phyloP scores from a whole-genome alignment of 768 basidiomycete genomes.

The Pseudohyphozyma bogoriensis region DNA sequence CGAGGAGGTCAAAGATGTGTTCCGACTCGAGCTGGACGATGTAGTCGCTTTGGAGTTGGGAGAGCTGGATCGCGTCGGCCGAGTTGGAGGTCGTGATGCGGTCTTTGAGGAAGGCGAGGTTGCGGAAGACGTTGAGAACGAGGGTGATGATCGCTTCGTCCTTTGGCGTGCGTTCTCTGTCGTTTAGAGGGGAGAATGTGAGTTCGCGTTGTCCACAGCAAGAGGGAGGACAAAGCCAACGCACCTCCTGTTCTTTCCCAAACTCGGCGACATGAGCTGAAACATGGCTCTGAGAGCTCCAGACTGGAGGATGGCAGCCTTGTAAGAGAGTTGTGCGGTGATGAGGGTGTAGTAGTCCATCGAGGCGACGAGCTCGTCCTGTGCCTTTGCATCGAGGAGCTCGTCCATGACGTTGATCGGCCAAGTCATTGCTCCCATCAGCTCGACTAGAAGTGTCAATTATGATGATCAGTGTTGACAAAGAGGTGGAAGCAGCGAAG shows the following conservation, averaged over 20 bases:
- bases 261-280: conserved; percentile 62
- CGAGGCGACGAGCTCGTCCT: conserved; percentile 45
- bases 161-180: conserved; percentile 56
- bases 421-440: conserved; percentile 98
- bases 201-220: not conserved
- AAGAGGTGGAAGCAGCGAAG: not conserved
- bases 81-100: conserved; percentile 60
- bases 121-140: conserved; percentile 77
- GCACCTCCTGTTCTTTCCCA: conserved; percentile 54
- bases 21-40: conserved; percentile 61
- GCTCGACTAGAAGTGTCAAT: conserved; percentile 46
- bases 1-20: conserved; percentile 61
- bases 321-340: conserved; percentile 77
- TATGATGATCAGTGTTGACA: not conserved
- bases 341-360: conserved; percentile 75
- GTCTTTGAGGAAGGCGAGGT: conserved; percentile 90
- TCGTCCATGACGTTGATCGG: conserved; percentile 93
- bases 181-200: not conserved
- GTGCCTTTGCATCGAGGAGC: conserved; percentile 73
- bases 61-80: conserved; percentile 67
- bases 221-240: conserved; percentile 1
- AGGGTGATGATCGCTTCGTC: conserved; percentile 83
- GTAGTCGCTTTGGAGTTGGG: conserved; percentile 66
- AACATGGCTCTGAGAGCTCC: conserved; percentile 63
- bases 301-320: conserved; percentile 60